A percentile compares a stretch with the other conserved stretches of the same genome.
Evolutionary conservation across 1,139 yeast species (phyloP).

Genomic region (Debaryomycetaceae sp.): DNA sequence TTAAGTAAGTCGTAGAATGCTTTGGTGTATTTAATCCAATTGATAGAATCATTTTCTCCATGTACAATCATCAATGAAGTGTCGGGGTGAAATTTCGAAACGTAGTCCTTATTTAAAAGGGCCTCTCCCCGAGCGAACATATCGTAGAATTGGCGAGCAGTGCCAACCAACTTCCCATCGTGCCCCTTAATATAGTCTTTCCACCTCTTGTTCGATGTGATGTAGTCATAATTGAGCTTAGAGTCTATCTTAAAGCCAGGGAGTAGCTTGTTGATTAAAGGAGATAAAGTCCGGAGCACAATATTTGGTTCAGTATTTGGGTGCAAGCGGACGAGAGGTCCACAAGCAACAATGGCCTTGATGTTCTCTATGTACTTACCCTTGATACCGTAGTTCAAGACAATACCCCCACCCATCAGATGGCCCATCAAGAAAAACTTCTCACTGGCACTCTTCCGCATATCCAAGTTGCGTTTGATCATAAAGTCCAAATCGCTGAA

Average conservation of each 20-base stretch:
- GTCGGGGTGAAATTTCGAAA: slow-evolving; percentile 38
- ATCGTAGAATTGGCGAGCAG: slow-evolving; percentile 49
- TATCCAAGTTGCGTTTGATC: slow-evolving; percentile 34
- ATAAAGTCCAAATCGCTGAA: slow-evolving; percentile 71
- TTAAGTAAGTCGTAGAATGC: slow-evolving; percentile 40
- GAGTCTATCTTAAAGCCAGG: slow-evolving; percentile 61
- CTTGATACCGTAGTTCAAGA: slow-evolving; percentile 65
- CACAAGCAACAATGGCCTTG: slow-evolving; percentile 56
- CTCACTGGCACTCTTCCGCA: slow-evolving; percentile 19
- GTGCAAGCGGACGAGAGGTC: slow-evolving; percentile 66
- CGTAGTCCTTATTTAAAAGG: slow-evolving; percentile 41
- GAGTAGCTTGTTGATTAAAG: slow-evolving; percentile 42
- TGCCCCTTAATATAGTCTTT: slow-evolving; percentile 36
- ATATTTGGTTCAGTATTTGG: slow-evolving; percentile 56
- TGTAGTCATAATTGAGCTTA: slow-evolving; percentile 47
- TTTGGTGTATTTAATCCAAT: slow-evolving; percentile 52
- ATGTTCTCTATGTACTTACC: slow-evolving; percentile 59
- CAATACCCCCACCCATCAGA: slow-evolving; percentile 95
- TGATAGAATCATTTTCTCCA: slow-evolving; percentile 44
- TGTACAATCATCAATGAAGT: slow-evolving; percentile 48
- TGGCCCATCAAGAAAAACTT: slow-evolving; percentile 72
- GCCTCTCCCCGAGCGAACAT: slow-evolving; percentile 62
- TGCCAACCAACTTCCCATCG: slow-evolving; percentile 41
- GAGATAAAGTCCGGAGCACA: slow-evolving; percentile 42
- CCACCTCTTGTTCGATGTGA: slow-evolving; percentile 56